A percentile compares a stretch with the other conserved stretches of the same genome.
phyloP scores from a whole-genome alignment of 192 early-diverging fungal genomes.

The Coemansia brasiliensis region DNA sequence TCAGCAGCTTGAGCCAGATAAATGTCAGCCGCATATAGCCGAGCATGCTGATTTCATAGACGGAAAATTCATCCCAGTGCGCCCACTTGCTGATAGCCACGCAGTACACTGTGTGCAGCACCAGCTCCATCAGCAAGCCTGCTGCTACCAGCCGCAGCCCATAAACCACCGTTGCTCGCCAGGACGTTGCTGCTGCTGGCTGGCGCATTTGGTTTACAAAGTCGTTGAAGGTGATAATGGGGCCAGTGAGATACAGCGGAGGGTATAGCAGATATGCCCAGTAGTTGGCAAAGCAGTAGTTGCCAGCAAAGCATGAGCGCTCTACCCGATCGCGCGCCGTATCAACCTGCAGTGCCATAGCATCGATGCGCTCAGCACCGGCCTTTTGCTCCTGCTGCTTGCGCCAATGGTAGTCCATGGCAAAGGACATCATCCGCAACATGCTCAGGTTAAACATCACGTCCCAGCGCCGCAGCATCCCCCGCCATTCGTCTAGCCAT shows the following conservation, averaged over 20 bases:
- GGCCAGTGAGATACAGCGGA: constrained; percentile 91
- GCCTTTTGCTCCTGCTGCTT: constrained; percentile 46
- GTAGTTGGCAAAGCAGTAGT: constrained; percentile 82
- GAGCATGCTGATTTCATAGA: constrained; percentile 81
- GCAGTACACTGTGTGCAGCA: constrained; percentile 83
- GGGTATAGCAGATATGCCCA: constrained; percentile 82
- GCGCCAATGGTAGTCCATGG: constrained; percentile 92
- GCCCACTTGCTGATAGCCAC: constrained; percentile 86
- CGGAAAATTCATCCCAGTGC: constrained; percentile 80
- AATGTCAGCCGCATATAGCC: constrained; percentile 87
- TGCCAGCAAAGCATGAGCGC: constrained; percentile 54
- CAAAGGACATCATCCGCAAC: constrained; percentile 88
- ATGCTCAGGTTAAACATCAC: constrained; percentile 87
- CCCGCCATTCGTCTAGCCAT: constrained; percentile 71
- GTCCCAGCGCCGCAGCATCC: constrained; percentile 80
- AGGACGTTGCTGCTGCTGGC: constrained; percentile 41
- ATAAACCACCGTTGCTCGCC: constrained; percentile 50
- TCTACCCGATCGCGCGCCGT: constrained; percentile 65
- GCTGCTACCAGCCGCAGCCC: constrained; percentile 65
- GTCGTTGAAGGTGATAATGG: constrained; percentile 93
- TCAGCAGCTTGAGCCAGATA: constrained; percentile 94
- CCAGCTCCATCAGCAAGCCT: constrained; percentile 81
- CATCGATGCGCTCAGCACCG: constrained; percentile 17
- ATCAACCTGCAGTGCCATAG: not conserved
- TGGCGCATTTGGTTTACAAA: constrained; percentile 78